Percentiles rank a stretch among this genome's conserved stretches.
Conservation (phyloP, 2,329 filamentous ascomycete species). For the Fusarium xyrophilum region DNA sequence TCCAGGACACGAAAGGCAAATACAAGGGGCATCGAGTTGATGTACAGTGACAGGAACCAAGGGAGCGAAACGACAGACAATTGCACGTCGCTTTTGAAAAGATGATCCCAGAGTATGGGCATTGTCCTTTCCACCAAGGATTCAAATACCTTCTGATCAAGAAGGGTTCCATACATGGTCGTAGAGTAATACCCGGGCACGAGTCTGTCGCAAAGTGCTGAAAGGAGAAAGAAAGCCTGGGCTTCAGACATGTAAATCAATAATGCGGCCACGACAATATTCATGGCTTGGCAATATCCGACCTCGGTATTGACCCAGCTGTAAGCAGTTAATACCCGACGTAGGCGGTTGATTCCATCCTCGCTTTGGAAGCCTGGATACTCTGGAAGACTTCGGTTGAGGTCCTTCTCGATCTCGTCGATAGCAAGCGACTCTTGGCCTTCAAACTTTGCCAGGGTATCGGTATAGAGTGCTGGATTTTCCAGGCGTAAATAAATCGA, state of each 20-base stretch:
- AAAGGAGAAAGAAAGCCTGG: slow-evolving; percentile 94
- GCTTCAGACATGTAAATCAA: slow-evolving; percentile 98
- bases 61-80: slow-evolving; percentile 95
- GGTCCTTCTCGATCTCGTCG: slow-evolving; percentile 98
- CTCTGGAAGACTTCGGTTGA: slow-evolving; percentile 94
- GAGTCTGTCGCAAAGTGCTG: slow-evolving; percentile 87
- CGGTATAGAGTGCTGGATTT: slow-evolving; percentile 80
- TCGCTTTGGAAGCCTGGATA: slow-evolving; percentile 97
- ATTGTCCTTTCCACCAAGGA: slow-evolving; percentile 98
- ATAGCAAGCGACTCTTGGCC: slow-evolving; percentile 93
- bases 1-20: slow-evolving; percentile 97
- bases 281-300: slow-evolving; percentile 99
- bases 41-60: slow-evolving; percentile 97
- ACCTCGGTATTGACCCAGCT: slow-evolving; percentile 97
- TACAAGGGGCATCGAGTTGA: slow-evolving; percentile 98
- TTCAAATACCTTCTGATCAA: slow-evolving; percentile 98
- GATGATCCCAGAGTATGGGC: slow-evolving; percentile 97
- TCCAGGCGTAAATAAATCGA: slow-evolving; percentile 88
- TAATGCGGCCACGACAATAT: slow-evolving; percentile 97
- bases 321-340: slow-evolving; percentile 93
- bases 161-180: slow-evolving; percentile 97
- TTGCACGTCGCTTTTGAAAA: slow-evolving; percentile 96
- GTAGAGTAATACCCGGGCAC: slow-evolving; percentile 97
- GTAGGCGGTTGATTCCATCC: slow-evolving; percentile 88
- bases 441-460: slow-evolving; percentile 83